These are phyloP conservation scores for Puya raimondii DNA, from an alignment of 176 grass and related monocot genomes.

Conservation along the genomic window DNA sequence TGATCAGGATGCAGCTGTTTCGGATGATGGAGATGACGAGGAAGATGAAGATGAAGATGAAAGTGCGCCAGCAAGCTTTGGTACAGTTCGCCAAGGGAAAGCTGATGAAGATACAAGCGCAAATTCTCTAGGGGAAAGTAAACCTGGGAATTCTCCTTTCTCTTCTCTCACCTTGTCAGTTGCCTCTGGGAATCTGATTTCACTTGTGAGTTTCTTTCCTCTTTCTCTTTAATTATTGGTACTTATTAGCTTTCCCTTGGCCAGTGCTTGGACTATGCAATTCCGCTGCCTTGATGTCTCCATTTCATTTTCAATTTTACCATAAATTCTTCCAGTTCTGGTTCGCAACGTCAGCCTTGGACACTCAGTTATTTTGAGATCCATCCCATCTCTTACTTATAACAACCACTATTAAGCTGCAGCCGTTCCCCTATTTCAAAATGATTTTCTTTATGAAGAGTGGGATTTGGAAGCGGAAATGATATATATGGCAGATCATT, in stretches of 20 bases:
- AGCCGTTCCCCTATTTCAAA: too few species aligned
- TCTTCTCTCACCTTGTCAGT: slow-evolving; percentile 25
- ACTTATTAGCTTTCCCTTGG: neutral
- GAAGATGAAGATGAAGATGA: slow-evolving; percentile 14
- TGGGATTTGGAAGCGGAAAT: too few species aligned
- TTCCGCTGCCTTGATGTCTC: too few species aligned
- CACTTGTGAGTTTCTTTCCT: slow-evolving; percentile 7
- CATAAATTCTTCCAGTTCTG: too few species aligned
- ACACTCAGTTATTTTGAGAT: too few species aligned
- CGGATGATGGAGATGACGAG: slow-evolving; percentile 19
- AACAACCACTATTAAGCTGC: too few species aligned
- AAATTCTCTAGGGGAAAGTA: slow-evolving; percentile 1
- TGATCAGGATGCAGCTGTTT: slow-evolving; percentile 4
- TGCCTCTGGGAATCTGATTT: neutral
- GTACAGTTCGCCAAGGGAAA: slow-evolving; percentile 8
- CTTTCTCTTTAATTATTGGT: neutral
- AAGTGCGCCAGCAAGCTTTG: slow-evolving; percentile 19
- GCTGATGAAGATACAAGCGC: slow-evolving; percentile 5
- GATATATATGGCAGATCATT: too few species aligned
- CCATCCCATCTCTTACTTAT: too few species aligned
- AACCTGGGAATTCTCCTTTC: slow-evolving; percentile 9
- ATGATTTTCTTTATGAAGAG: too few species aligned
- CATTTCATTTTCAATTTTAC: too few species aligned
- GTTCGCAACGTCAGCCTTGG: too few species aligned
- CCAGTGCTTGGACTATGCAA: neutral